Conservation (phyloP, 345 rosid genomes). For the Gossypium stocksii region DNA sequence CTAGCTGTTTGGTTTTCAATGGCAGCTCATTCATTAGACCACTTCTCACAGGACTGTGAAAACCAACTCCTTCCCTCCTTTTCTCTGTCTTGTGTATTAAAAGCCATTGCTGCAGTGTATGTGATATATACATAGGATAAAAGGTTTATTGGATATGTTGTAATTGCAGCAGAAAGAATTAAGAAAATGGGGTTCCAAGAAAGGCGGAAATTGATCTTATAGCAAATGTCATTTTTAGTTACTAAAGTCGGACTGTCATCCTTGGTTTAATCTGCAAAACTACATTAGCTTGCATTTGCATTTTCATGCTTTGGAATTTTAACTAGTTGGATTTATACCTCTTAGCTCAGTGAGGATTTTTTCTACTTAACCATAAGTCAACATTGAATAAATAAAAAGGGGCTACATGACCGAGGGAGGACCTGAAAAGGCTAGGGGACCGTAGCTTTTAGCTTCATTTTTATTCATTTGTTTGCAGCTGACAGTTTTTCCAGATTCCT, state of each 20-base stretch:
- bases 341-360: background rate
- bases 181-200: constrained; percentile 23
- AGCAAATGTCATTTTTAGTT: background rate
- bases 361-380: background rate
- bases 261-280: background rate
- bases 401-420: background rate
- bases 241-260: background rate
- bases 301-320: background rate
- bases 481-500: background rate
- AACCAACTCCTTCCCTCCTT: background rate
- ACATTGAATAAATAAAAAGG: background rate
- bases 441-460: background rate
- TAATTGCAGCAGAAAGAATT: constrained; percentile 28
- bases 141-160: constrained; percentile 22
- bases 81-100: constrained; percentile 21
- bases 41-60: background rate
- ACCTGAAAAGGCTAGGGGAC: background rate
- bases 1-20: constrained; percentile 18
- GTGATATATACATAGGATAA: constrained; percentile 27
- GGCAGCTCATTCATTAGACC: background rate
- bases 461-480: background rate
- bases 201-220: background rate
- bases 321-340: background rate
- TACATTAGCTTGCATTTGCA: background rate
- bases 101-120: constrained; percentile 35